These are phyloP conservation scores for Pseudopyrenochaeta lycopersici DNA, from an alignment of 2,329 filamentous ascomycete species.

Conservation along the genomic window DNA sequence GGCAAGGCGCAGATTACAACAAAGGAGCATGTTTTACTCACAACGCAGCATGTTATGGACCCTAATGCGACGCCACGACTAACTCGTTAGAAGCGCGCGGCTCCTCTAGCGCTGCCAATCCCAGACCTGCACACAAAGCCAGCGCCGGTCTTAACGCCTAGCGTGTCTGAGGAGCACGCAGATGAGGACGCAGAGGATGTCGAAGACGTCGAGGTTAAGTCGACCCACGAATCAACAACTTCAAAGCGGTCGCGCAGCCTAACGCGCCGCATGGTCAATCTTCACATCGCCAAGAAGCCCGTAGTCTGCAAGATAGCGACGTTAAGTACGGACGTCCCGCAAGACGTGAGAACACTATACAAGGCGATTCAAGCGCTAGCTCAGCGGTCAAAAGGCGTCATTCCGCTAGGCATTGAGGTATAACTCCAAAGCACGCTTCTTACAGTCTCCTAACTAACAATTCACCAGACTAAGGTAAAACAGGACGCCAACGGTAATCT, in stretches of 20 bases:
- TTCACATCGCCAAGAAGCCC: conserved; percentile 24
- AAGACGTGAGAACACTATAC: conserved; percentile 22
- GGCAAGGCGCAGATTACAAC: conserved; percentile 13
- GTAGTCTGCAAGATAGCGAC: conserved; percentile 15
- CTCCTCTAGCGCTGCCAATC: conserved; percentile 10
- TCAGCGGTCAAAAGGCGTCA: conserved; percentile 20
- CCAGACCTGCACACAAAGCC: conserved; percentile 14
- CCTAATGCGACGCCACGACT: too few relatives aligned
- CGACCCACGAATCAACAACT: conserved; percentile 19
- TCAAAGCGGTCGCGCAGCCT: conserved; percentile 25
- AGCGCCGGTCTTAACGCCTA: conserved; percentile 16
- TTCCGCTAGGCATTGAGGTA: conserved; percentile 28
- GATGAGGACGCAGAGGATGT: conserved; percentile 12
- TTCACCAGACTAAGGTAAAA: conserved; percentile 18
- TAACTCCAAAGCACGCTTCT: conserved; percentile 13
- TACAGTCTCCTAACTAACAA: conserved; percentile 13
- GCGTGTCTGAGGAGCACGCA: conserved; percentile 15
- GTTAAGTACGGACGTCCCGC: conserved; percentile 22
- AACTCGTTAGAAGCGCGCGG: not conserved
- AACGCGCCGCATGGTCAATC: conserved; percentile 24
- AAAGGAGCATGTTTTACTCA: not conserved
- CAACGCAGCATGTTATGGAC: too few relatives aligned
- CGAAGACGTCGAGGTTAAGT: conserved; percentile 15
- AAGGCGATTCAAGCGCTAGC: conserved; percentile 22
- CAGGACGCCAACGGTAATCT: conserved; percentile 18